Base-by-base conservation (phyloP, 163 green algal species). In the Prototheca wickerhamii region DNA sequence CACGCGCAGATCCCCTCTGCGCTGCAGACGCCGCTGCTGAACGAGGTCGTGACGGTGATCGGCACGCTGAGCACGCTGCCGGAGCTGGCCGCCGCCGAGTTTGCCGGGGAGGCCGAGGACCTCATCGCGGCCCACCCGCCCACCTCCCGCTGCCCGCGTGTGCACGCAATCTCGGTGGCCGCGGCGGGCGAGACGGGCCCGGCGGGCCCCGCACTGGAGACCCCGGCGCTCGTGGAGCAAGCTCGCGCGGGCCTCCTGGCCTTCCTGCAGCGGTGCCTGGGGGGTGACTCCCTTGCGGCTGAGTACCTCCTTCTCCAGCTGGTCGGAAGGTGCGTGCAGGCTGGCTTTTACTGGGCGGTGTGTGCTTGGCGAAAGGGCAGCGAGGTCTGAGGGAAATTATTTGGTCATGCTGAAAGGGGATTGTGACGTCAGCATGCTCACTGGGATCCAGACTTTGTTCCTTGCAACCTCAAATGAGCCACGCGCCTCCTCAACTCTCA, bases 301-400 rank as follows among this genome's bases (percentile, higher is more conserved):
- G 85, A 92, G 74, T 92, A 88, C 67, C 54, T 89, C 33, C 69
- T 92, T 40, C 63, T 90, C 62, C 68, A 84, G 49, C 63, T 84
- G 23, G 43, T 89, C 17, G 72, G 67, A 32, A 73, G 67, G 73
- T 76, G 51, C 43, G 55, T 37, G 28, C 8, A 51, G 23, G 23
- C 56, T n/a, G n/a, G n/a, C n/a, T n/a, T n/a, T n/a, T n/a, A n/a
- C n/a, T n/a, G n/a, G n/a, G n/a, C n/a, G 25, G 12, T 25, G 54
- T 46, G 8, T 30, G 50, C 23, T 17, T 10, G 23, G 50, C 50
- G 12, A 10, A 30, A 58, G 50, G 50, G 50, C 23, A 17, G 8
- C 18, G 23, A 28, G 25, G 25, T 18, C 51, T 28, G 23, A 18
- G 23, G 12, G 51, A 20, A 29, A 18, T 12, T 30, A 18, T 20